phyloP scores from a whole-genome alignment of 164 flowering plant species.

The Vitis vinifera region DNA sequence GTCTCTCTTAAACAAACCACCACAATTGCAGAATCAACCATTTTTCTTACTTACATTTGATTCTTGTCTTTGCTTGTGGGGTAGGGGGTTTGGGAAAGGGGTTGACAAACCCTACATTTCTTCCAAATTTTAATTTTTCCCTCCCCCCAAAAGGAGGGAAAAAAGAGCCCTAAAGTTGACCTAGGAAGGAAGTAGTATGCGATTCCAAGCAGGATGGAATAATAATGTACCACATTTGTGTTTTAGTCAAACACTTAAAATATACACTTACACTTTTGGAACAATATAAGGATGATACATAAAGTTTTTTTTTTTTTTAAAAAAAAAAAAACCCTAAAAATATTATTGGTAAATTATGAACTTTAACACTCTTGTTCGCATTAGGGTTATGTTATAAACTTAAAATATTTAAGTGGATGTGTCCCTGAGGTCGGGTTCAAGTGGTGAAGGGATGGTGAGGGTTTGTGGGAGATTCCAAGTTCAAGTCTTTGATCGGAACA shows the following conservation, averaged over 20 bases:
- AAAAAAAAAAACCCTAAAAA: too few relatives aligned
- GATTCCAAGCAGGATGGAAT: background rate
- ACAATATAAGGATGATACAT: background rate
- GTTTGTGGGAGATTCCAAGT: too few relatives aligned
- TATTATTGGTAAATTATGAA: too few relatives aligned
- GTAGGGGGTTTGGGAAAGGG: constrained; percentile 16
- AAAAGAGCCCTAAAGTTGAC: constrained; percentile 16
- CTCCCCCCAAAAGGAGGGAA: background rate
- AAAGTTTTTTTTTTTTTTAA: too few relatives aligned
- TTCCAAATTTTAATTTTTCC: constrained; percentile 3
- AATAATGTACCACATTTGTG: background rate
- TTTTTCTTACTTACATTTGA: constrained; percentile 9
- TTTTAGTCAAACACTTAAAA: constrained; percentile 7
- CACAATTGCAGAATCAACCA: constrained; percentile 8
- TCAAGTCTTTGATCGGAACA: too few relatives aligned
- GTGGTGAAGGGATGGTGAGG: too few relatives aligned
- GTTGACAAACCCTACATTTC: constrained; percentile 33
- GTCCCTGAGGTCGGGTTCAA: too few relatives aligned
- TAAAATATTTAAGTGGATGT: too few relatives aligned
- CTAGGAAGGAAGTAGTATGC: constrained; percentile 2
- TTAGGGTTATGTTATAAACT: too few relatives aligned
- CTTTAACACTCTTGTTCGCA: too few relatives aligned
- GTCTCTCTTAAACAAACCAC: constrained; percentile 3
- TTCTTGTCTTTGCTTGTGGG: constrained; percentile 20
- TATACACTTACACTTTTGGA: background rate